Evolutionary conservation across 345 rosid genomes (phyloP).

Genomic region (Arabidopsis arenosa): DNA sequence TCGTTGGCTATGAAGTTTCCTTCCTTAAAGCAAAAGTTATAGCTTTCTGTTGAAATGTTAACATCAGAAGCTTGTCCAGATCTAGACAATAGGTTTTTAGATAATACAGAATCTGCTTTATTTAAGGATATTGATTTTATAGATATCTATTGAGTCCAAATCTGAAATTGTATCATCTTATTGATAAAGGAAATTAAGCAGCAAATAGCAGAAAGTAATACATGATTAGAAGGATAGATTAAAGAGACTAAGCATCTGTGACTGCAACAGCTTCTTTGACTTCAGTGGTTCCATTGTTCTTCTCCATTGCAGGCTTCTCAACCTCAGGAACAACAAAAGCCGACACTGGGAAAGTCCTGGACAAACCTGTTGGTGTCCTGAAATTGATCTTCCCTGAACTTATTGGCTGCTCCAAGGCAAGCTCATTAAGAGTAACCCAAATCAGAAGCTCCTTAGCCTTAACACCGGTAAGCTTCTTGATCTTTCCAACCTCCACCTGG

Average conservation of each 20-base stretch:
- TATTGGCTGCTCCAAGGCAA: conserved; percentile 58
- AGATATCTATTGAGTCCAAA: neutral
- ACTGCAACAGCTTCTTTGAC: conserved; percentile 46
- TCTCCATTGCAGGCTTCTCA: conserved; percentile 46
- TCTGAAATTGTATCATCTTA: conserved; percentile 20
- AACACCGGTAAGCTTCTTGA: conserved; percentile 93
- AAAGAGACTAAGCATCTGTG: conserved; percentile 47
- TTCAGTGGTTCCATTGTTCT: conserved; percentile 21
- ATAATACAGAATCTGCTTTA: neutral
- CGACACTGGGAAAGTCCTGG: conserved; percentile 67
- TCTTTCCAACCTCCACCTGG: conserved; percentile 57
- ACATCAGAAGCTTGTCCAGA: conserved; percentile 28
- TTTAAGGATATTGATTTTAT: neutral
- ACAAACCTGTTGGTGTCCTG: conserved; percentile 76
- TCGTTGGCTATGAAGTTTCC: conserved; percentile 12
- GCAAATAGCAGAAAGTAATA: conserved; percentile 9
- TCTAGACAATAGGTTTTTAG: conserved; percentile 19
- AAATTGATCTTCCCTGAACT: conserved; percentile 67
- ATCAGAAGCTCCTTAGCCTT: conserved; percentile 88
- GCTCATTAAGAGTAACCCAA: conserved; percentile 77
- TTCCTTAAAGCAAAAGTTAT: conserved; percentile 17
- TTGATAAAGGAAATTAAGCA: conserved; percentile 17
- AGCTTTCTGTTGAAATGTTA: conserved; percentile 36
- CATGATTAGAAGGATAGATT: conserved; percentile 24
- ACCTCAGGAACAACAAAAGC: conserved; percentile 58